Evolutionary conservation across 768 basidiomycete genomes (phyloP).

Genomic region (Steccherinum ochraceum): DNA sequence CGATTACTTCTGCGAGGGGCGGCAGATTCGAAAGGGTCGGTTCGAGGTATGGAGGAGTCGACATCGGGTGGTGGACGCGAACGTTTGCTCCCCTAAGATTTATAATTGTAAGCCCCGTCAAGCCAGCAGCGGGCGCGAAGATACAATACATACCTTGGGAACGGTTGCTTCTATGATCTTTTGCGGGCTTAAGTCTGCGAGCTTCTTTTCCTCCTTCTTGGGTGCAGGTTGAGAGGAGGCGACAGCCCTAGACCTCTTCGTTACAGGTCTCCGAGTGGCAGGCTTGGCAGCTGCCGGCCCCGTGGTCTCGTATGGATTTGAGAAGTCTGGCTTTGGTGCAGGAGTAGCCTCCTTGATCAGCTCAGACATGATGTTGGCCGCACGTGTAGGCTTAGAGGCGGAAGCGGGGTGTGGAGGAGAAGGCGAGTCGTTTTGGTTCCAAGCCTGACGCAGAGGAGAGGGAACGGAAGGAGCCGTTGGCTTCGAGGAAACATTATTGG

Average conservation of each 20-base stretch:
- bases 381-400: conserved; percentile 49
- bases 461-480: conserved; percentile 60
- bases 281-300: conserved; percentile 53
- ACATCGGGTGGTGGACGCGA: conserved; percentile 63
- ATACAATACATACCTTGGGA: conserved; percentile 60
- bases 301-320: conserved; percentile 73
- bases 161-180: conserved; percentile 74
- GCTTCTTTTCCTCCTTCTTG: conserved; percentile 23
- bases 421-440: conserved; percentile 41
- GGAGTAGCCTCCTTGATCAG: conserved; percentile 69
- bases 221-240: conserved; percentile 28
- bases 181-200: conserved; percentile 41
- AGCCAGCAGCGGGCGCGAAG: background rate
- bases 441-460: conserved; percentile 71
- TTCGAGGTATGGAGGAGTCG: background rate
- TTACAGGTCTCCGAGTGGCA: conserved; percentile 29
- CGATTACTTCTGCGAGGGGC: conserved; percentile 17
- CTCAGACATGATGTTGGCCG: conserved; percentile 63
- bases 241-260: conserved; percentile 37
- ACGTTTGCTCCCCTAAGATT: conserved; percentile 64
- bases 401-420: conserved; percentile 29
- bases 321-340: conserved; percentile 53
- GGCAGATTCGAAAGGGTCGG: background rate
- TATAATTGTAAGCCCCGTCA: conserved; percentile 7
- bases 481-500: conserved; percentile 28